Percentiles rank a stretch among this genome's conserved stretches.
Evolutionary conservation across 768 basidiomycete genomes (phyloP).

Genomic region (Agrocybe praecox): DNA sequence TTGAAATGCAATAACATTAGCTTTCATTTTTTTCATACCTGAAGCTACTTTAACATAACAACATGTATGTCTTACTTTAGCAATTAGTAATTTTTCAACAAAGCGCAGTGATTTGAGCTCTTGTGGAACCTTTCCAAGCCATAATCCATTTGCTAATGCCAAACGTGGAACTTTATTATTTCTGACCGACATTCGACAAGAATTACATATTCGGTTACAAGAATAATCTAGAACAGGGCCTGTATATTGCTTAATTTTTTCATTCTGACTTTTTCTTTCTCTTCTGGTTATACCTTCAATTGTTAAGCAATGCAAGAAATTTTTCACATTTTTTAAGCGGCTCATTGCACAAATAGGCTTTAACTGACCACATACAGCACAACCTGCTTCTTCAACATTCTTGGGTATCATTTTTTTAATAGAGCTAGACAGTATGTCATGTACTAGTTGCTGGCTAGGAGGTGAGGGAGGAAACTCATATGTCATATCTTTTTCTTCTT

Average conservation of each 20-base stretch:
- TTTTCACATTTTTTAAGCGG: slow-evolving; percentile 16
- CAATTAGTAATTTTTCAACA: slow-evolving; percentile 28
- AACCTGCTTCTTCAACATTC: slow-evolving; percentile 26
- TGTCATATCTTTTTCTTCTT: too few relatives aligned
- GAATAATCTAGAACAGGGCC: slow-evolving; percentile 16
- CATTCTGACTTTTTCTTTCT: background rate
- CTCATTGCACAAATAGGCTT: slow-evolving; percentile 5
- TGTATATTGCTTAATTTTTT: background rate
- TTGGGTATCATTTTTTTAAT: background rate
- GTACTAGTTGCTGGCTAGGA: background rate
- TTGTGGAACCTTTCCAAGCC: slow-evolving; percentile 16
- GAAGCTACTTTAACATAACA: slow-evolving; percentile 23
- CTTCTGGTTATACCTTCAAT: background rate
- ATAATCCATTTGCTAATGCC: slow-evolving; percentile 15
- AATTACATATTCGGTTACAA: slow-evolving; percentile 9
- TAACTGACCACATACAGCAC: slow-evolving; percentile 31
- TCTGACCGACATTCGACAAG: slow-evolving; percentile 1
- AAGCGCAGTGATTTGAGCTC: slow-evolving; percentile 13
- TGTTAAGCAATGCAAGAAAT: slow-evolving; percentile 2
- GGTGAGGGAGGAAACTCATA: slow-evolving; percentile 14
- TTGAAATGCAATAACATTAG: slow-evolving; percentile 23
- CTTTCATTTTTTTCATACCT: slow-evolving; percentile 26
- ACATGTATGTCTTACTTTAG: slow-evolving; percentile 21
- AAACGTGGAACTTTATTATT: slow-evolving; percentile 9
- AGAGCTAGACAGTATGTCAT: slow-evolving; percentile 1